These are phyloP conservation scores for Lablab purpureus DNA, from an alignment of 306 rosid genomes.

Conservation along the genomic window DNA sequence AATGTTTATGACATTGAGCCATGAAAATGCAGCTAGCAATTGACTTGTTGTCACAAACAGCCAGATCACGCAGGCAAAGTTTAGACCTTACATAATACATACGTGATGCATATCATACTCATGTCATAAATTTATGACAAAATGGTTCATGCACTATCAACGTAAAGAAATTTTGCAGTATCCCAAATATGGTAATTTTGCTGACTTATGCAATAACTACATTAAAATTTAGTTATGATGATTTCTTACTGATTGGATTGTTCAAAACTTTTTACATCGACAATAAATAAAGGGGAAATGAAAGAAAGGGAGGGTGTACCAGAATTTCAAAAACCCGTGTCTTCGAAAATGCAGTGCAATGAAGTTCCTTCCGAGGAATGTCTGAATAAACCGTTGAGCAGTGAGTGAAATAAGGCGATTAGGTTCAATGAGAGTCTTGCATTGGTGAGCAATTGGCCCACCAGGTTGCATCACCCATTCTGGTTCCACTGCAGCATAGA, in stretches of 20 bases:
- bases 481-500: constrained; percentile 78
- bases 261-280: not conserved
- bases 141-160: not conserved
- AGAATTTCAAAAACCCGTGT: constrained; percentile 96
- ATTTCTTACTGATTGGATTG: not conserved
- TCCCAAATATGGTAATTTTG: not conserved
- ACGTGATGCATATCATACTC: constrained; percentile 25
- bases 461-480: constrained; percentile 96
- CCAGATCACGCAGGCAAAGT: constrained; percentile 25
- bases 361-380: constrained; percentile 87
- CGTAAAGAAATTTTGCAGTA: no score
- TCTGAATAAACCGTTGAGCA: constrained; percentile 96
- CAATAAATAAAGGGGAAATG: not conserved
- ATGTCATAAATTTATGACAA: constrained; percentile 11
- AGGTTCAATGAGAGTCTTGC: constrained; percentile 89
- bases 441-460: constrained; percentile 89
- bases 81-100: not conserved
- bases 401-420: constrained; percentile 79
- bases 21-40: constrained; percentile 30
- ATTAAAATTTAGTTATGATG: not conserved
- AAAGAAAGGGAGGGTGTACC: constrained; percentile 58
- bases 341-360: constrained; percentile 90
- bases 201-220: not conserved
- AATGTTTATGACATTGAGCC: not conserved
- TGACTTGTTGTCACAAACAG: constrained; percentile 14